These are phyloP conservation scores for Senna siamea DNA, from an alignment of 306 rosid species.

Conservation along the genomic window DNA sequence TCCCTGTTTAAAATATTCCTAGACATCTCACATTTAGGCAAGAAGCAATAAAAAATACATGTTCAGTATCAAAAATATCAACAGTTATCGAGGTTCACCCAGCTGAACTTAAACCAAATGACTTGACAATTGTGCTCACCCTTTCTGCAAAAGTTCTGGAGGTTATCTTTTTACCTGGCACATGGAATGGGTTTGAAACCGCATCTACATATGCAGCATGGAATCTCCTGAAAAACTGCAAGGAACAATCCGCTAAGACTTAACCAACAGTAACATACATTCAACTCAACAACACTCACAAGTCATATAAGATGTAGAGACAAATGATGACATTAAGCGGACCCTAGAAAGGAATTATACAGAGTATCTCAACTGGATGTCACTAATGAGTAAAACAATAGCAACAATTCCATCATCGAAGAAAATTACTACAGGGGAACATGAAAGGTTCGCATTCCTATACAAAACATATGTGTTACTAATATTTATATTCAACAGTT, in stretches of 20 bases:
- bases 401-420: neutral
- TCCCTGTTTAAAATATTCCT: neutral
- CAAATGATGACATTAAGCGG: conserved; percentile 18
- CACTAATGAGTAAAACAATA: neutral
- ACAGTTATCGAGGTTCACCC: conserved; percentile 46
- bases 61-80: neutral
- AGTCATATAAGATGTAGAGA: neutral
- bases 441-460: conserved; percentile 26
- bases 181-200: conserved; percentile 74
- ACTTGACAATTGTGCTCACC: conserved; percentile 89
- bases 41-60: neutral
- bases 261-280: conserved; percentile 28
- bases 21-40: neutral
- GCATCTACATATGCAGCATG: conserved; percentile 81
- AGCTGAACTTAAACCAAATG: conserved; percentile 77
- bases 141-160: conserved; percentile 88
- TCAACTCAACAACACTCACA: neutral
- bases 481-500: neutral
- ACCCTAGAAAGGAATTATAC: neutral
- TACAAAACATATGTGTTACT: neutral
- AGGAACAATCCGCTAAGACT: conserved; percentile 24
- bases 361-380: neutral
- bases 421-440: conserved; percentile 5
- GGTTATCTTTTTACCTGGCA: conserved; percentile 86
- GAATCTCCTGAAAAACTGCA: conserved; percentile 74